Evolutionary conservation across 768 basidiomycete genomes (phyloP).

Genomic region (Tephrocybe sp.): DNA sequence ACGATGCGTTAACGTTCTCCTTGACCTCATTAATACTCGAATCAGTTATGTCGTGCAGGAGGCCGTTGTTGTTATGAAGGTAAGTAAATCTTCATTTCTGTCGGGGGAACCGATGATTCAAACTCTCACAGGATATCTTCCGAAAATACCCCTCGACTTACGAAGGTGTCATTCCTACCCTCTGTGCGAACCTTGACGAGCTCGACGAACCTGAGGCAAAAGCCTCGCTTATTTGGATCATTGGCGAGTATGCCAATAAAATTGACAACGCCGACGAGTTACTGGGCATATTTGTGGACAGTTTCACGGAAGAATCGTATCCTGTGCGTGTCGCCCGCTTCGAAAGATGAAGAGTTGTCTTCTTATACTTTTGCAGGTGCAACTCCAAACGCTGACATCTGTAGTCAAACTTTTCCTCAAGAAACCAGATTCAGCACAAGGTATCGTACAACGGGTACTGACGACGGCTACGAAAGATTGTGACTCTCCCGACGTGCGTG

Average conservation of each 20-base stretch:
- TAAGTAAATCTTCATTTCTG: constrained; percentile 40
- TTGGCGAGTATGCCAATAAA: constrained; percentile 96
- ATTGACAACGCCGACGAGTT: constrained; percentile 97
- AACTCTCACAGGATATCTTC: constrained; percentile 80
- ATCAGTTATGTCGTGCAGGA: constrained; percentile 99
- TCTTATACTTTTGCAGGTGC: constrained; percentile 40
- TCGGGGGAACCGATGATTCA: neutral
- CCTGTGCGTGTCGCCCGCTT: constrained; percentile 49
- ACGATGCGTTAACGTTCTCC: constrained; percentile 88
- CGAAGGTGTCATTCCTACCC: constrained; percentile 93
- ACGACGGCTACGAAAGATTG: constrained; percentile 96
- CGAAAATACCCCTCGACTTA: constrained; percentile 95
- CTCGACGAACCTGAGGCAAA: constrained; percentile 98
- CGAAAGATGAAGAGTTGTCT: neutral
- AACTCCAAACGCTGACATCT: constrained; percentile 84
- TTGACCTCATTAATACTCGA: constrained; percentile 89
- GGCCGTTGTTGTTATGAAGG: constrained; percentile 99
- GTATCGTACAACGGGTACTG: constrained; percentile 86
- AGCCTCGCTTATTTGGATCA: constrained; percentile 98
- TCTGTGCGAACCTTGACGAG: constrained; percentile 94
- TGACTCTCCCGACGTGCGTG: constrained; percentile 94
- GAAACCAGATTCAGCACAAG: constrained; percentile 92
- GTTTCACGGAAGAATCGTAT: constrained; percentile 92
- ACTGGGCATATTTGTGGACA: constrained; percentile 84
- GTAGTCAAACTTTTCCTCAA: constrained; percentile 96